A percentile compares a stretch with the other conserved stretches of the same genome.
phyloP scores from a whole-genome alignment of 176 grass and related monocot species.

The Alloteropsis semialata region DNA sequence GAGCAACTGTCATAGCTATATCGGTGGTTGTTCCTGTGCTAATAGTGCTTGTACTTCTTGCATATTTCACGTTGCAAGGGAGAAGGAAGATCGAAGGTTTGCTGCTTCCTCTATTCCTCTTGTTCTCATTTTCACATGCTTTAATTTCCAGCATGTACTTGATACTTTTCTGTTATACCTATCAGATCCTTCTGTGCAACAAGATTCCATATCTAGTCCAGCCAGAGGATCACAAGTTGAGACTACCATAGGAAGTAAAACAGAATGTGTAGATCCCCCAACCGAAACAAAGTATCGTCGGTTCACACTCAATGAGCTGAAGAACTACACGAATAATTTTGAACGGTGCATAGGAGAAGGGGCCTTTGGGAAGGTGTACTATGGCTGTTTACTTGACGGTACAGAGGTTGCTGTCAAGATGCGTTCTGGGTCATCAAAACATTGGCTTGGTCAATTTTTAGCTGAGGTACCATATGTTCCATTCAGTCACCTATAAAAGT shows the following conservation, averaged over 20 bases:
- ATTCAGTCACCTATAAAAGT: too few relatives aligned
- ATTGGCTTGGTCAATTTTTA: conserved; percentile 18
- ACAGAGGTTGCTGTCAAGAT: conserved; percentile 29
- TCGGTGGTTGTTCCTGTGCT: background rate
- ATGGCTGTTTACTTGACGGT: conserved; percentile 15
- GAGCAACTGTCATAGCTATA: background rate
- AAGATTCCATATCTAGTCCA: too few relatives aligned
- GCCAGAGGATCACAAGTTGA: too few relatives aligned
- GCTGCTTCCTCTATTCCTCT: too few relatives aligned
- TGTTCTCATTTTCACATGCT: too few relatives aligned
- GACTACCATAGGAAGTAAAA: background rate
- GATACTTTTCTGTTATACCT: too few relatives aligned
- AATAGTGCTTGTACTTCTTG: background rate
- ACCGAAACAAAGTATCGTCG: background rate
- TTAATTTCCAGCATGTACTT: too few relatives aligned
- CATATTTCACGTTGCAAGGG: background rate
- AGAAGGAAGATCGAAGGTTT: too few relatives aligned
- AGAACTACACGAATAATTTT: conserved; percentile 37
- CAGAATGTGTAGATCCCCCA: too few relatives aligned
- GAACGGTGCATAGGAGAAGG: conserved; percentile 21
- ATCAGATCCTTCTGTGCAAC: too few relatives aligned
- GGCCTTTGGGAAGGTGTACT: conserved; percentile 33
- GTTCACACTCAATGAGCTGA: background rate
- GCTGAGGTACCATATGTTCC: conserved; percentile 37
- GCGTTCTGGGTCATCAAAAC: background rate